Evolutionary conservation across 257 asterid species (phyloP), one percentile per base, ranked within the genome.

Genomic region (Dorcoceras hygrometricum): DNA sequence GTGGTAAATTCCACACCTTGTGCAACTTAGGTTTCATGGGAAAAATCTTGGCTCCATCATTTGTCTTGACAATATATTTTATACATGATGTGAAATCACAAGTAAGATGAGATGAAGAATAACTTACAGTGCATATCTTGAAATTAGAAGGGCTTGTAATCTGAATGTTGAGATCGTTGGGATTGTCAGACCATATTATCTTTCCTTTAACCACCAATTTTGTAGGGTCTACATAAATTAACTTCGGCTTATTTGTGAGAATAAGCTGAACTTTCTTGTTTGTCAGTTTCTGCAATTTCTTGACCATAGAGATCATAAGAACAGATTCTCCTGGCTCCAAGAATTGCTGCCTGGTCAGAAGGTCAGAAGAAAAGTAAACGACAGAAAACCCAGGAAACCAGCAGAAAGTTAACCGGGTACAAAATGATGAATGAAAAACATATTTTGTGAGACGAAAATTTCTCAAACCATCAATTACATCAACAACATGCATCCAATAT

Each of bases 271-370:
- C 98, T 72, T 94, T 94, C 89, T 94, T 94, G 91, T 77, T 90
- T 28, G 96, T 78, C 65, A 94, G 80, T 76, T 88, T 94, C 85
- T 84, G 96, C 64, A 90, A 75, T 68, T 94, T 94, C 91, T 88
- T 94, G 16, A 94, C 96, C 82, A 79, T 87, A 23, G 99, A 90
- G 81, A 94, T 94, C 99, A 94, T 94, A 11, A 94, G 88, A 56
- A 94, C 96, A 1, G 96, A 88, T 81, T 94, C 99, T 6, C 99
- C 98, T 0, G 96, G 93, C 83, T 94, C 99, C 86, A 94, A 77
- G 79, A 94, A 90, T 55, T 90, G 97, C 75, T 94, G 79, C 99
- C 99, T 94, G 88, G 65, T 70, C 59, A 72, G 39, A 20, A 28
- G 48, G 62, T 34, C 68, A 71, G 24, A 54, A 71, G 27, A 61